Evolutionary conservation across 257 asterid genomes (phyloP).

Genomic region (Solanum acaule): DNA sequence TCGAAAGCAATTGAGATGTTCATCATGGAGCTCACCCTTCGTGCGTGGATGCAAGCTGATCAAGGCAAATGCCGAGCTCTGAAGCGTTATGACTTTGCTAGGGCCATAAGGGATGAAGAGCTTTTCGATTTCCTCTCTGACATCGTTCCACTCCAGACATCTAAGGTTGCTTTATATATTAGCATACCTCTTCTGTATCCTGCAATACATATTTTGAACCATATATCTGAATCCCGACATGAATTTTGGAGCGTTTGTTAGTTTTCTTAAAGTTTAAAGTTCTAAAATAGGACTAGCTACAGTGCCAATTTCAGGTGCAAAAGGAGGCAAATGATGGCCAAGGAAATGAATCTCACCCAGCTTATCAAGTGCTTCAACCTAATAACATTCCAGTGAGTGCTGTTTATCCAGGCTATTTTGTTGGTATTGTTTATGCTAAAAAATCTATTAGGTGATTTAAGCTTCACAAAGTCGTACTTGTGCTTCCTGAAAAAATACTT

Average conservation of each 20-base stretch:
- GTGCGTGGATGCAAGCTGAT: slow-evolving; percentile 29
- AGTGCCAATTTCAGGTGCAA: background rate
- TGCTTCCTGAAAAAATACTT: background rate
- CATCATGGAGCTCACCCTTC: slow-evolving; percentile 21
- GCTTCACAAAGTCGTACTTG: background rate
- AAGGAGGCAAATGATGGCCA: background rate
- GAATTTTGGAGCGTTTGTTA: background rate
- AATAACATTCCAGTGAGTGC: slow-evolving; percentile 11
- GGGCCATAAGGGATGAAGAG: slow-evolving; percentile 19
- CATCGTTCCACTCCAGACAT: slow-evolving; percentile 4
- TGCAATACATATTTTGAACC: background rate
- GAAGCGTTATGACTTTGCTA: slow-evolving; percentile 20
- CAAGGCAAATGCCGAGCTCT: slow-evolving; percentile 8
- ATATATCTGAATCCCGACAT: background rate
- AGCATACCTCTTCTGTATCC: background rate
- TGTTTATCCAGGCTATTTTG: background rate
- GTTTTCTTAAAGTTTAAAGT: background rate
- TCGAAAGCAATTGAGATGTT: slow-evolving; percentile 31
- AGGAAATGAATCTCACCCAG: background rate
- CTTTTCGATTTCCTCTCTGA: slow-evolving; percentile 11
- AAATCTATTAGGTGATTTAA: background rate
- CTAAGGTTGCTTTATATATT: slow-evolving; percentile 13
- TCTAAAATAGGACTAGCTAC: background rate
- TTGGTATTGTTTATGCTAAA: background rate
- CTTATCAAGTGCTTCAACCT: background rate